Percentiles rank a stretch among this genome's conserved stretches.
phyloP scores from a whole-genome alignment of 2,329 filamentous ascomycete species.

The Colletotrichum sp. region DNA sequence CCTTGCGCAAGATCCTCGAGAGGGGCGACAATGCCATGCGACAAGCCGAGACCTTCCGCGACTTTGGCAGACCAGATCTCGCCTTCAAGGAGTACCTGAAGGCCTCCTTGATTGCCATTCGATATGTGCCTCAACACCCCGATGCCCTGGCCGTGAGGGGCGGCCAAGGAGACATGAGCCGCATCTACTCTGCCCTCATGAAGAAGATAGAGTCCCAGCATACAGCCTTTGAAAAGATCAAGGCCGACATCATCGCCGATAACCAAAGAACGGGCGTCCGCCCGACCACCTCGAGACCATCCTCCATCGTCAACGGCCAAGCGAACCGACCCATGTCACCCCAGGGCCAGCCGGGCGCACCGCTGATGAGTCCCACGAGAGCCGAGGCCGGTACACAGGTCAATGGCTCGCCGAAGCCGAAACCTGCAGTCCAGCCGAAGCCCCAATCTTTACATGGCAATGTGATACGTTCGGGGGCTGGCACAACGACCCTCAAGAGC shows the following conservation, averaged over 20 bases:
- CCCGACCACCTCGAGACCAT: conserved; percentile 33
- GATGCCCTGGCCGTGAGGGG: conserved; percentile 71
- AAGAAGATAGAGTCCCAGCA: conserved; percentile 54
- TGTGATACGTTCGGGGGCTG: conserved; percentile 46
- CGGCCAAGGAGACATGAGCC: conserved; percentile 53
- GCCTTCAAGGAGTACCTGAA: conserved; percentile 86
- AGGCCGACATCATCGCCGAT: conserved; percentile 64
- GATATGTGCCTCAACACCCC: conserved; percentile 76
- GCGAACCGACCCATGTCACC: conserved; percentile 5
- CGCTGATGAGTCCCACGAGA: conserved; percentile 11
- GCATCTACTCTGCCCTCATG: conserved; percentile 54
- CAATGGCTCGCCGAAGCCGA: conserved; percentile 34
- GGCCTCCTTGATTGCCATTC: conserved; percentile 78
- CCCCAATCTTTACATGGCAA: conserved; percentile 71
- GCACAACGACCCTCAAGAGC: conserved; percentile 28
- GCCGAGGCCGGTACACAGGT: not conserved
- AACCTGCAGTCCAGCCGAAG: conserved; percentile 66
- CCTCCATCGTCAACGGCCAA: conserved; percentile 9
- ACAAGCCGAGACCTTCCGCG: conserved; percentile 65
- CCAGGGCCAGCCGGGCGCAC: conserved; percentile 24
- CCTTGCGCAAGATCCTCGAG: conserved; percentile 58
- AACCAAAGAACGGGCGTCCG: conserved; percentile 66
- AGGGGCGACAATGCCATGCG: conserved; percentile 57
- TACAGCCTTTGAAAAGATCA: conserved; percentile 60
- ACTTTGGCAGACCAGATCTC: conserved; percentile 70